Evolutionary conservation across 495 filamentous ascomycete genomes (phyloP), one percentile per base, ranked within the genome.

Genomic region (Letharia lupina): DNA sequence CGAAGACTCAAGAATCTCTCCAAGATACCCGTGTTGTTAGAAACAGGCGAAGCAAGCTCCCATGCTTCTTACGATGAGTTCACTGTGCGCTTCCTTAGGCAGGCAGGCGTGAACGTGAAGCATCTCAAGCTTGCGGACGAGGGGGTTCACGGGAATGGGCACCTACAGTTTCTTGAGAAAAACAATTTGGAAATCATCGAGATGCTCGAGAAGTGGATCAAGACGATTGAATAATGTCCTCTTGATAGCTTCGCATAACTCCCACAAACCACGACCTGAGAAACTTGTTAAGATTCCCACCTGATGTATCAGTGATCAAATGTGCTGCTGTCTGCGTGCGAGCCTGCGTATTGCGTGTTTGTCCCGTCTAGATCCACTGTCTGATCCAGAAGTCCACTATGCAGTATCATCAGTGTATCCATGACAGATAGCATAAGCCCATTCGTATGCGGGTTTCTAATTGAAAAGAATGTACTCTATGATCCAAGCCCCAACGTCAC

Each of bases 61-160:
- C 72, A 75, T 70, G 70, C 70, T n/a, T 63, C 63, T 47, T 75
- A 73, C 56, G 74, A 75, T 62, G 66, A 71, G 15, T 76, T 71
- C 63, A 69, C 63, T 23, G 67, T 74, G 23, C 61, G 68, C 42
- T 76, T 61, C 52, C 60, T 75, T 48, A 60, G 66, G 45, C 74
- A 71, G 44, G 73, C 60, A 41, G 74, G 74, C 15, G 63, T 65
- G 3, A 64, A 59, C 13, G 72, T 70, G 31, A 67, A 71, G 41
- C 60, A 67, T 60, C 37, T 67, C 31, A 66, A 70, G 52, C 59
- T 76, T n/a, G 67, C 62, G 23, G 65, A 70, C 3, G 65, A 56
- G 56, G 74, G 74, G 4, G 70, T 75, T 33, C 63, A 73, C 58
- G 74, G 74, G 6, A 75, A 75, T 57, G 72, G 70, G 31, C 74